These are phyloP conservation scores for Amphibolis antarctica DNA, from an alignment of 106 monocot species.

Conservation along the genomic window DNA sequence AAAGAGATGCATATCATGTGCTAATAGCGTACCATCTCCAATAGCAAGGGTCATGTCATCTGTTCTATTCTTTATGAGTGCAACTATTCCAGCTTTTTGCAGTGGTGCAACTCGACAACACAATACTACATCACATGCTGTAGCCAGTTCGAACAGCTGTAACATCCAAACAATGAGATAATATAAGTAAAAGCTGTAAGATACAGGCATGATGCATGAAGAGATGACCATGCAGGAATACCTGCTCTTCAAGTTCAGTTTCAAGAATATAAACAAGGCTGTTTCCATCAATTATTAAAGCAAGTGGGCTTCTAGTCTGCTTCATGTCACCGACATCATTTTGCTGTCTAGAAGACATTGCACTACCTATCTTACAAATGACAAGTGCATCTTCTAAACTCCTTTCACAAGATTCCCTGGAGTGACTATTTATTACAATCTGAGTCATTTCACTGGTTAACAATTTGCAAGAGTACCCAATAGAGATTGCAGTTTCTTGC, in stretches of 20 bases:
- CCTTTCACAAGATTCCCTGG: slow-evolving; percentile 50
- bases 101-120: slow-evolving; percentile 94
- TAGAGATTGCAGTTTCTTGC: slow-evolving; percentile 96
- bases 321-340: slow-evolving; percentile 4
- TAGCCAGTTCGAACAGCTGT: slow-evolving; percentile 85
- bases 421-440: slow-evolving; percentile 71
- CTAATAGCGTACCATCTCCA: slow-evolving; percentile 69
- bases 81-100: slow-evolving; percentile 91
- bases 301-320: slow-evolving; percentile 26
- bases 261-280: slow-evolving; percentile 85
- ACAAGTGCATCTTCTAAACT: slow-evolving; percentile 60
- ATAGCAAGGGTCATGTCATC: slow-evolving; percentile 93
- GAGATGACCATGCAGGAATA: slow-evolving; percentile 4
- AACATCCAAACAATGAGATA: slow-evolving; percentile 5
- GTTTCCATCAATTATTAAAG: slow-evolving; percentile 81
- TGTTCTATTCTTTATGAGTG: slow-evolving; percentile 75
- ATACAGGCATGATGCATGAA: not conserved
- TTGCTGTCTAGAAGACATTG: slow-evolving; percentile 17
- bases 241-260: slow-evolving; percentile 70
- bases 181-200: not conserved
- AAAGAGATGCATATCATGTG: not conserved
- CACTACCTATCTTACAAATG: slow-evolving; percentile 3
- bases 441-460: slow-evolving; percentile 58
- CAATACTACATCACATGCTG: slow-evolving; percentile 61
- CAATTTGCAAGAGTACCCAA: slow-evolving; percentile 85